Base-by-base conservation (phyloP, 2,329 filamentous ascomycete species). In the Paracorniculantispora psalliotae region DNA sequence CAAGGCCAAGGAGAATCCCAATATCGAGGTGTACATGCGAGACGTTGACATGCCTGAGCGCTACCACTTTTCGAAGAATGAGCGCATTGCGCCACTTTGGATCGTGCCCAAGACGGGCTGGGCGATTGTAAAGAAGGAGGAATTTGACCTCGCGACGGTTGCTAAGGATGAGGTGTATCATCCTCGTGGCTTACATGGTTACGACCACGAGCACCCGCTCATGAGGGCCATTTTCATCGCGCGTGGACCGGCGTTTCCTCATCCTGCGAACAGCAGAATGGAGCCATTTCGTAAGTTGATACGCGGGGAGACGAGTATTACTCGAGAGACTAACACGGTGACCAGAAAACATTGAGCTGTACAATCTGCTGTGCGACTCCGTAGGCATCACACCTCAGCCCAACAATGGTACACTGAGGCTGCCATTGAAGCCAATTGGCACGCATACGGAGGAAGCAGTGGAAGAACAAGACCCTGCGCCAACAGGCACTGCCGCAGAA, bases 141-240 rank as follows among this genome's bases (percentile, higher is more conserved):
- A 96, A 59, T 92, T 96, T 64, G 81, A 96, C 63, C 81, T 96
- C 5, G 65, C 71, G 39, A 79, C 88, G 51, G 90, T 83, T 0
- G 80, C 86, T 62, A 78, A 81, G 57, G 85, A 84, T 0, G 71
- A 83, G 13, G 78, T 84, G 0, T 99, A 97, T 68, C 82, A 88
- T 64, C 94, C 94, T 0, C 83, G 82, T 28, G 94, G 94, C 2
- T 77, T 99, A 2, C 94, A 99, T 69, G 94, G 94, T 1, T 99
- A 97, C 69, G 94, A 99, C 70, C 88, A 96, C 67, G 88, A 96
- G 67, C 88, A 99, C 70, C 92, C 93, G 0, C 79, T 99, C 47
- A 99, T 99, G 94, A 81, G 94, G 41, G 93, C 94, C 0, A 96
- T 99, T 46, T 99, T 99, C 67, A 81, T 97, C 51, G 94, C 94